These are phyloP conservation scores for Arctium minus DNA, from an alignment of 129 eudicot genomes.

Conservation along the genomic window DNA sequence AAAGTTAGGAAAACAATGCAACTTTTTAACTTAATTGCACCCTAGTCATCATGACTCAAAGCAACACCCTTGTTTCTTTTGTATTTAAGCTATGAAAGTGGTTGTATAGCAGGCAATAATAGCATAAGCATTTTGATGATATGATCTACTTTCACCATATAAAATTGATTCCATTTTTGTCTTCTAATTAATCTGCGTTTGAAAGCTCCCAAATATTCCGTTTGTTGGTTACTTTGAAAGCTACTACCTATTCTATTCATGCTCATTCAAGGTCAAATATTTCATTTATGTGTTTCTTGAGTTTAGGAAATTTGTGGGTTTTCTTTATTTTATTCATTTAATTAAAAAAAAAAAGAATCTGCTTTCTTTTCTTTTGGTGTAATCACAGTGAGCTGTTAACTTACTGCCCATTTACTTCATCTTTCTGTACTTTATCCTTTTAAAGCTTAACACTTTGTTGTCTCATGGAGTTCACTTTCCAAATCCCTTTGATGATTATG, in stretches of 20 bases:
- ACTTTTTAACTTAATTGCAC: no score
- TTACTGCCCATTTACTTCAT: slow-evolving; percentile 28
- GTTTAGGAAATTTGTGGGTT: neutral
- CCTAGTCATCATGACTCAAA: no score
- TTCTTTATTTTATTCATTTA: neutral
- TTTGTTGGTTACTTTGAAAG: neutral
- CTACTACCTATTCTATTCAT: neutral
- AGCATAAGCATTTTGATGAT: no score
- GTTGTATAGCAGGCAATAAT: no score
- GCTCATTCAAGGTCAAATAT: neutral
- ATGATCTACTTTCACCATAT: neutral
- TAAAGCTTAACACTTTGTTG: slow-evolving; percentile 58
- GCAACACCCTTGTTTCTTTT: no score
- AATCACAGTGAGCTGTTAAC: slow-evolving; percentile 58
- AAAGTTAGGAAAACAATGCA: no score
- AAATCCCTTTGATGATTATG: slow-evolving; percentile 25
- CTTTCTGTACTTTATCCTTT: slow-evolving; percentile 60
- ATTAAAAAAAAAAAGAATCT: slow-evolving; percentile 49
- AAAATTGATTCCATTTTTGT: neutral
- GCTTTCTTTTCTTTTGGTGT: slow-evolving; percentile 29
- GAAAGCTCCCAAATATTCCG: neutral
- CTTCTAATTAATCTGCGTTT: no score
- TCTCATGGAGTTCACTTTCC: slow-evolving; percentile 10
- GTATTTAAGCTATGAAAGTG: no score
- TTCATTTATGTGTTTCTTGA: neutral